Base-by-base conservation (phyloP, 352 stramenopile genomes). In the Pythium vanterpoolii region DNA sequence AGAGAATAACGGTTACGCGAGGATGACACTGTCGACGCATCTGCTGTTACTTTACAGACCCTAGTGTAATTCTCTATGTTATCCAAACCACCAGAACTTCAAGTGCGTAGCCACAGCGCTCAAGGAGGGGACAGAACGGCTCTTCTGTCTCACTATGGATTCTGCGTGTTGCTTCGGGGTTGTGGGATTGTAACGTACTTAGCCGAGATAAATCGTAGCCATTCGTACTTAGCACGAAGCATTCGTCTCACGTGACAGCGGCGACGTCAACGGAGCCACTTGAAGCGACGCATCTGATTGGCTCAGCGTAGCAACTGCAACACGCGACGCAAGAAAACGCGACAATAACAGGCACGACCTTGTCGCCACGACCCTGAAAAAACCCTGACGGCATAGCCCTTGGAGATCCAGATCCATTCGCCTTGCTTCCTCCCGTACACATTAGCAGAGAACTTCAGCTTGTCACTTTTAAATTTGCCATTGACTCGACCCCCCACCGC, bases 261-360 rank as follows among this genome's bases (percentile, higher is more conserved):
- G 28, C 62, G 62, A 69, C 62, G 62, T 69, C 62, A 69, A 53
- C 39, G 28, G 21, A 33, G 27, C 38, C 24, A 54, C 34, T 56
- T 64, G 49, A 60, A 51, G 24, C 16, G 40, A 46, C 8, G 31
- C 7, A 38, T 24, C 28, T 64, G 55, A 69, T 69, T 69, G 62
- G 62, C 48, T 50, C 13, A 33, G 47, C 5, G 9, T 14, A 14
- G 43, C 31, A 52, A 69, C 71, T 79, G 68, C 72, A 79, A 77
- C 64, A 69, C 19, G n/a, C 23, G 30, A 10, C 13, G 38, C 38
- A 47, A 45, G 36, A 45, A 56, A 31, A 55, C 47, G 31, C 46
- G 46, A 31, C 47, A n/a, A 10, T 13, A 42, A 42, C 34, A 42
- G n/a, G n/a, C n/a, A n/a, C n/a, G n/a, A n/a, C n/a, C n/a, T 44